These are phyloP conservation scores for Oldenlandia corymbosa DNA, from an alignment of 257 asterid genomes.

Conservation along the genomic window DNA sequence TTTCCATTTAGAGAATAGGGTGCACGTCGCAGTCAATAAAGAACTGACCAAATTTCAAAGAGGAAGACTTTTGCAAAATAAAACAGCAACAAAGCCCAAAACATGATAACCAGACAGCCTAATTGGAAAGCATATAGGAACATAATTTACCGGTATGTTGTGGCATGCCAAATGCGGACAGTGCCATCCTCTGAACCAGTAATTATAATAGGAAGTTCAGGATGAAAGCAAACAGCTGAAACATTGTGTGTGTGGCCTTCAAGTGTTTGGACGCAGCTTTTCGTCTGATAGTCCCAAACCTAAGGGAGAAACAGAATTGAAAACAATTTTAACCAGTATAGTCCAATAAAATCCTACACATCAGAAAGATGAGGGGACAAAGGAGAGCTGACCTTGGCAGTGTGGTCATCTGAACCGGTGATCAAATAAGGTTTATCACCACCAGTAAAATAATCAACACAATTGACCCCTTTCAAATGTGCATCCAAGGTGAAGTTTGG, in stretches of 20 bases:
- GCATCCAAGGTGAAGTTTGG: constrained; percentile 98
- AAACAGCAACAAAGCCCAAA: neutral
- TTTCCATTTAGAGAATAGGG: no score
- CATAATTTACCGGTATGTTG: constrained; percentile 72
- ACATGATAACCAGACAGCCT: no score
- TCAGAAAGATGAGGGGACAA: constrained; percentile 14
- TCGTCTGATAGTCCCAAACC: constrained; percentile 99
- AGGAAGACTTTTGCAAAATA: neutral
- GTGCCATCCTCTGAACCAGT: constrained; percentile 99
- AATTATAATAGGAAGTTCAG: constrained; percentile 94
- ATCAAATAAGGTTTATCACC: constrained; percentile 95
- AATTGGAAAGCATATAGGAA: constrained; percentile 17
- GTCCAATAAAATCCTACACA: constrained; percentile 11
- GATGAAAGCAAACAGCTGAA: constrained; percentile 99
- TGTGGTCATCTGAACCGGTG: constrained; percentile 98
- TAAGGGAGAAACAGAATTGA: constrained; percentile 27
- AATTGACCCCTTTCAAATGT: constrained; percentile 91
- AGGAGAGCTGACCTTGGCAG: constrained; percentile 76
- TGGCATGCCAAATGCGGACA: constrained; percentile 98
- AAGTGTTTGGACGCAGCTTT: constrained; percentile 96
- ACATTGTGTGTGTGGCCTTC: constrained; percentile 99
- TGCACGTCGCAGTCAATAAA: neutral
- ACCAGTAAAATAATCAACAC: constrained; percentile 96
- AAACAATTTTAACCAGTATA: constrained; percentile 10
- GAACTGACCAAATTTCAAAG: neutral